phyloP scores from a whole-genome alignment of 2,329 filamentous ascomycete species.

The Exophiala viscosa region DNA sequence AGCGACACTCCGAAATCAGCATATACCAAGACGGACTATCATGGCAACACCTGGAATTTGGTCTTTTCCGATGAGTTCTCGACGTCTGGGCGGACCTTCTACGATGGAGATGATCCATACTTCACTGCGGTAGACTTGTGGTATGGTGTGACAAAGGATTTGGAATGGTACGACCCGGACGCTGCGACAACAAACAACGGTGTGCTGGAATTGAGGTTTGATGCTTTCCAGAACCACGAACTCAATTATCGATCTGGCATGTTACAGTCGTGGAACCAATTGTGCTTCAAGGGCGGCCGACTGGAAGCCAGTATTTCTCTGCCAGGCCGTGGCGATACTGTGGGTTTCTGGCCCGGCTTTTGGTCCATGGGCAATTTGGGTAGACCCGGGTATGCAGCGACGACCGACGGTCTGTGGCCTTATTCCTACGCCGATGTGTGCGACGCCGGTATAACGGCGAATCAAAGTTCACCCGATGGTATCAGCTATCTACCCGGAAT shows the following conservation, averaged over 20 bases:
- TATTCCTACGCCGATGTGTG: constrained; percentile 68
- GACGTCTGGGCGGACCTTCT: constrained; percentile 63
- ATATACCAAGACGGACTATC: constrained; percentile 52
- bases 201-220: constrained; percentile 61
- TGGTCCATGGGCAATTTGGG: constrained; percentile 73
- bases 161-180: constrained; percentile 71
- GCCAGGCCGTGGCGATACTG: constrained; percentile 62
- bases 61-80: constrained; percentile 74
- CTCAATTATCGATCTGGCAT: constrained; percentile 69
- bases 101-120: constrained; percentile 66
- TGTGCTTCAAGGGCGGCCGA: constrained; percentile 69
- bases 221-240: constrained; percentile 61
- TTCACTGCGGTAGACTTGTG: constrained; percentile 66
- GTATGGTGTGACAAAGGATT: constrained; percentile 68
- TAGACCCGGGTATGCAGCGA: constrained; percentile 64
- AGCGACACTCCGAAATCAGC: constrained; percentile 61
- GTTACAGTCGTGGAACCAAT: constrained; percentile 70
- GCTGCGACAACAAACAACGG: constrained; percentile 61
- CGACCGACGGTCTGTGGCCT: constrained; percentile 70
- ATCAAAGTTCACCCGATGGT: constrained; percentile 66
- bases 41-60: constrained; percentile 61
- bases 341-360: constrained; percentile 72
- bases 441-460: constrained; percentile 67
- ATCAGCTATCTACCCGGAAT: constrained; percentile 66
- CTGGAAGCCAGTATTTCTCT: constrained; percentile 68